Evolutionary conservation across 2,329 filamentous ascomycete genomes (phyloP).

Genomic region (Ustulina deusta): DNA sequence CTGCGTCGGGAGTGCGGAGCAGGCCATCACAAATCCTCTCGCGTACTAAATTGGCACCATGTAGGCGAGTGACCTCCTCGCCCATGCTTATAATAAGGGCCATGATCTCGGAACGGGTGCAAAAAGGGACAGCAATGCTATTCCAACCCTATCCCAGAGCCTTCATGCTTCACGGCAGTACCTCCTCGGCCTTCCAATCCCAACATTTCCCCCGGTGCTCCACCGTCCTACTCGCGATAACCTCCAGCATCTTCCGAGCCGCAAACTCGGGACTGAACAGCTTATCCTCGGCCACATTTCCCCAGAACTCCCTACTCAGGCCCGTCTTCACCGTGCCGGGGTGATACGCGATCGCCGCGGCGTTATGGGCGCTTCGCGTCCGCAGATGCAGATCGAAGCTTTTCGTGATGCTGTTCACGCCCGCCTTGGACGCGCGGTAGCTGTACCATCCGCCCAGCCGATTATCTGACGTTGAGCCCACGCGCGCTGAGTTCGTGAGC

Average conservation of each 20-base stretch:
- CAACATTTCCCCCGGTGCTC: constrained; percentile 72
- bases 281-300: constrained; percentile 67
- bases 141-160: constrained; percentile 14
- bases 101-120: background rate
- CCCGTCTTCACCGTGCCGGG: constrained; percentile 85
- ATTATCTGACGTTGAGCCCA: constrained; percentile 81
- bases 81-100: background rate
- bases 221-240: constrained; percentile 64
- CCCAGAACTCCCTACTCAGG: constrained; percentile 79
- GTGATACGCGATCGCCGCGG: constrained; percentile 77
- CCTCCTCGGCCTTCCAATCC: constrained; percentile 76
- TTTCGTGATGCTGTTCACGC: constrained; percentile 76
- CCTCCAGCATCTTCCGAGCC: constrained; percentile 71
- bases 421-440: constrained; percentile 82
- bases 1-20: background rate
- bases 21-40: background rate
- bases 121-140: background rate
- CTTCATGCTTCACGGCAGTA: constrained; percentile 62
- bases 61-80: background rate
- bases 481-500: constrained; percentile 81
- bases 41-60: background rate
- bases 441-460: constrained; percentile 82
- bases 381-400: constrained; percentile 76
- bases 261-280: constrained; percentile 76
- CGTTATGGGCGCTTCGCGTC: constrained; percentile 68